Percentiles rank a stretch among this genome's conserved stretches.
These are phyloP conservation scores for Exophiala aquamarina DNA, from an alignment of 2,329 filamentous ascomycete genomes.

Conservation along the genomic window DNA sequence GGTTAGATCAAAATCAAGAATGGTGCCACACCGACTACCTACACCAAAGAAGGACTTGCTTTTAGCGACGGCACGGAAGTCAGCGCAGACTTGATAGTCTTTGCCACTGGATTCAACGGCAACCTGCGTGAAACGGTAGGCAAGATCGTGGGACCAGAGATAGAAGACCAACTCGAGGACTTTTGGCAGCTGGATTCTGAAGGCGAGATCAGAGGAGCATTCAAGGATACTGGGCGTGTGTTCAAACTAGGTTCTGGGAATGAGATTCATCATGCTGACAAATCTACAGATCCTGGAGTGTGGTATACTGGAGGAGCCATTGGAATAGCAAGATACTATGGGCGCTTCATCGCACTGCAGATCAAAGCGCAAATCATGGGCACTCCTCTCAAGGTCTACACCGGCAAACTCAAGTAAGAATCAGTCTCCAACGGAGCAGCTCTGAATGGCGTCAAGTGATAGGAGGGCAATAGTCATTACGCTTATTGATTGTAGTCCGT, in stretches of 20 bases:
- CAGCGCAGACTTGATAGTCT: constrained; percentile 47
- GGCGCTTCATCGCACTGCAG: constrained; percentile 46
- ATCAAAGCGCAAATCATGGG: constrained; percentile 37
- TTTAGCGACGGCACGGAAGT: constrained; percentile 44
- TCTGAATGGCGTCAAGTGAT: too few species aligned
- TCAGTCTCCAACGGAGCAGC: too few species aligned
- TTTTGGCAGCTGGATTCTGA: constrained; percentile 48
- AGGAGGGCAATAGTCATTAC: too few species aligned
- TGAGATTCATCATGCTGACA: not conserved
- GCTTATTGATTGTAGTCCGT: too few species aligned
- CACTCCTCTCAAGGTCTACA: too few species aligned
- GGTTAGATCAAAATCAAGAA: constrained; percentile 46
- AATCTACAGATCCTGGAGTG: constrained; percentile 31
- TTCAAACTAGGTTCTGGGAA: not conserved
- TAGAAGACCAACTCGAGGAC: constrained; percentile 43
- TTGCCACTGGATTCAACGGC: constrained; percentile 47
- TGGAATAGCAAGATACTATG: constrained; percentile 39
- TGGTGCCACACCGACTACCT: constrained; percentile 34
- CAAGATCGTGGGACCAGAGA: constrained; percentile 37
- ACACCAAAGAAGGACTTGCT: constrained; percentile 40
- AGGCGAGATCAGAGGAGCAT: constrained; percentile 47
- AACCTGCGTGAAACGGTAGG: constrained; percentile 41
- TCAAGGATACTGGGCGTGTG: constrained; percentile 37
- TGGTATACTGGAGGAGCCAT: constrained; percentile 48
- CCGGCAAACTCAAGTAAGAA: too few species aligned